Conservation (phyloP, 2,329 filamentous ascomycete species). For the Acephala macrosclerotiorum region DNA sequence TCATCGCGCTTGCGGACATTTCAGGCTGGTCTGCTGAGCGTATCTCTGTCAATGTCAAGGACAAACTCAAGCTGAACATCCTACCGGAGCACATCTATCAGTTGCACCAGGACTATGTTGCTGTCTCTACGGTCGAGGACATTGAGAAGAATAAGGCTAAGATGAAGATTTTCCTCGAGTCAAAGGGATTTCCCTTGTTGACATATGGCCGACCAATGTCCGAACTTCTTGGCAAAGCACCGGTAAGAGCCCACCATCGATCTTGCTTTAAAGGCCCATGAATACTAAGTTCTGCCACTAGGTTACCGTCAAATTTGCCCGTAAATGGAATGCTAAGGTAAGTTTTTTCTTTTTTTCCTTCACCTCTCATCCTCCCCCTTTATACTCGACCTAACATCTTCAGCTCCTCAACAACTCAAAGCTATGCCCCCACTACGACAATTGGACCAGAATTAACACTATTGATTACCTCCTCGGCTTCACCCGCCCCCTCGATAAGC, state of each 20-base stretch:
- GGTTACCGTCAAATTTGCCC: not conserved
- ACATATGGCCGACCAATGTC: not conserved
- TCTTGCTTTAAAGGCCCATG: not conserved
- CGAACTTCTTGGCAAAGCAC: not conserved
- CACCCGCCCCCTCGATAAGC: not conserved
- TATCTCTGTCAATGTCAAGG: not conserved
- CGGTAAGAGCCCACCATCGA: not conserved
- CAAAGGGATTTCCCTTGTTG: not conserved
- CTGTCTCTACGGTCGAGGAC: too few relatives aligned
- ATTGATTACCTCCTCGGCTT: not conserved
- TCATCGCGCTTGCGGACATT: not conserved
- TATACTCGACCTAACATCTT: not conserved
- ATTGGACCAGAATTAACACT: not conserved
- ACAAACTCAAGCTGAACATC: not conserved
- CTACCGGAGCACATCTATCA: not conserved
- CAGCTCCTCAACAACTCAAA: not conserved
- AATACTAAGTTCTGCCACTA: not conserved
- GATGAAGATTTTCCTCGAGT: not conserved
- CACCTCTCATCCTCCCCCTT: not conserved
- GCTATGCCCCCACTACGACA: not conserved
- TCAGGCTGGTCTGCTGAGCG: slow-evolving; percentile 2
- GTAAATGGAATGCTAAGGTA: not conserved
- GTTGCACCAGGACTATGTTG: not conserved
- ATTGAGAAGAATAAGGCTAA: too few relatives aligned
- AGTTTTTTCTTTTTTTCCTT: too few relatives aligned